phyloP scores from a whole-genome alignment of 768 basidiomycete genomes.

The Tylopilus rubrobrunneus region DNA sequence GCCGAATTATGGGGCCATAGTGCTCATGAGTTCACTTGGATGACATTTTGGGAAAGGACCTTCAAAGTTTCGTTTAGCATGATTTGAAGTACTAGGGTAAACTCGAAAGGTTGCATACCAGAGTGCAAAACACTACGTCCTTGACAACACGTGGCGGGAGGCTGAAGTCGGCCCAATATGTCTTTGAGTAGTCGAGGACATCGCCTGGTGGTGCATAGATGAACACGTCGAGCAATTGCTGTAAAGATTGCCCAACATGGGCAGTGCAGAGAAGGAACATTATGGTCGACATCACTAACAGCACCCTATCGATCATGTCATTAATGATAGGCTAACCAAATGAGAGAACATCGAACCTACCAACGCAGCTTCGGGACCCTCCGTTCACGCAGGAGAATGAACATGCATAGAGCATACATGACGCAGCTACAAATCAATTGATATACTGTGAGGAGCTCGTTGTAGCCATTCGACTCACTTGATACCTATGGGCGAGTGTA shows the following conservation, averaged over 20 bases:
- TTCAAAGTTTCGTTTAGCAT: not conserved
- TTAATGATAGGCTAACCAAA: not conserved
- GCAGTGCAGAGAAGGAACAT: not conserved
- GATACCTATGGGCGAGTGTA: not conserved
- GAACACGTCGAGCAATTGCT: slow-evolving; percentile 2
- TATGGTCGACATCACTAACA: not conserved
- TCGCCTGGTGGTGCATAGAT: not conserved
- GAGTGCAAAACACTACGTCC: not conserved
- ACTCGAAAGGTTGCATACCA: not conserved
- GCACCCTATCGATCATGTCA: not conserved
- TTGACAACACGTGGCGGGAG: not conserved
- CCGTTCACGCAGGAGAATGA: not conserved
- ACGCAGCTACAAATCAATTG: not conserved
- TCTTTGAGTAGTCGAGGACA: not conserved
- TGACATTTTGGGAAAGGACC: not conserved
- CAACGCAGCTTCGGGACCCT: not conserved
- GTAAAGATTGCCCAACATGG: not conserved
- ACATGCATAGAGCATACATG: not conserved
- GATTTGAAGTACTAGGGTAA: not conserved
- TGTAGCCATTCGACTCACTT: not conserved
- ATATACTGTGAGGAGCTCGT: no score
- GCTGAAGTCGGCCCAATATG: not conserved
- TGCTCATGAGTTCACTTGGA: not conserved
- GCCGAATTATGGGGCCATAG: not conserved
- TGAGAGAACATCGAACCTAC: not conserved